These are phyloP conservation scores for Polyporus tsugae DNA, from an alignment of 1,284 basidiomycete genomes.

Conservation along the genomic window DNA sequence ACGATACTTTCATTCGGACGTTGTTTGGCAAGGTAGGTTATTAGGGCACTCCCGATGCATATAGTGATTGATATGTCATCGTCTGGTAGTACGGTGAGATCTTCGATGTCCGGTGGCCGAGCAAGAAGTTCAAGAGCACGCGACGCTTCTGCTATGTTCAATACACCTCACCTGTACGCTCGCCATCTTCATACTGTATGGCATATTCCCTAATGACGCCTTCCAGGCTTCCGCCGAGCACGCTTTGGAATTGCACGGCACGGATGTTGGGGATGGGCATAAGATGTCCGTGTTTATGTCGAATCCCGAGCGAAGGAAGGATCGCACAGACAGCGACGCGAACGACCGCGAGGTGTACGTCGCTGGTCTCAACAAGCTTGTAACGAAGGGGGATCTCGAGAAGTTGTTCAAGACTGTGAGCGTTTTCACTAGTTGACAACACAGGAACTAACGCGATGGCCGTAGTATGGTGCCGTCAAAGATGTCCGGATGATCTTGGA, in stretches of 20 bases:
- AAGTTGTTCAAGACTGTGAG: slow-evolving; percentile 79
- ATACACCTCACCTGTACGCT: slow-evolving; percentile 80
- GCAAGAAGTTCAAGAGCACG: slow-evolving; percentile 92
- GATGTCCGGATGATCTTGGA: slow-evolving; percentile 83
- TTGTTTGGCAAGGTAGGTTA: slow-evolving; percentile 78
- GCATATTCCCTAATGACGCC: background rate
- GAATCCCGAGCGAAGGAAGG: slow-evolving; percentile 89
- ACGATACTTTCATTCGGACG: slow-evolving; percentile 80
- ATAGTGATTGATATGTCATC: slow-evolving; percentile 5
- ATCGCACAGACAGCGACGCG: slow-evolving; percentile 85
- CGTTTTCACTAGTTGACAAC: slow-evolving; percentile 8
- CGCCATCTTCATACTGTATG: background rate
- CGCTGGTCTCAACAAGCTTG: slow-evolving; percentile 81
- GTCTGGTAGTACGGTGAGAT: slow-evolving; percentile 81
- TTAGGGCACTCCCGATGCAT: background rate
- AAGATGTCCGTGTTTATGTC: slow-evolving; percentile 87
- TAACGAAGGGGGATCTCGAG: slow-evolving; percentile 76
- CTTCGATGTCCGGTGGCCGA: slow-evolving; percentile 97
- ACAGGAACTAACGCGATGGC: slow-evolving; percentile 13
- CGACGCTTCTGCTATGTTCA: slow-evolving; percentile 97
- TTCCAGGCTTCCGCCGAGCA: slow-evolving; percentile 74
- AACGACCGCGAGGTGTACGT: slow-evolving; percentile 88
- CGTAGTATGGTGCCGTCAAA: slow-evolving; percentile 82
- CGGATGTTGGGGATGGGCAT: slow-evolving; percentile 73
- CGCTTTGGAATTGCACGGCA: slow-evolving; percentile 82